phyloP scores from a whole-genome alignment of 23 red algal species.

The Pyropia haitanensis region DNA sequence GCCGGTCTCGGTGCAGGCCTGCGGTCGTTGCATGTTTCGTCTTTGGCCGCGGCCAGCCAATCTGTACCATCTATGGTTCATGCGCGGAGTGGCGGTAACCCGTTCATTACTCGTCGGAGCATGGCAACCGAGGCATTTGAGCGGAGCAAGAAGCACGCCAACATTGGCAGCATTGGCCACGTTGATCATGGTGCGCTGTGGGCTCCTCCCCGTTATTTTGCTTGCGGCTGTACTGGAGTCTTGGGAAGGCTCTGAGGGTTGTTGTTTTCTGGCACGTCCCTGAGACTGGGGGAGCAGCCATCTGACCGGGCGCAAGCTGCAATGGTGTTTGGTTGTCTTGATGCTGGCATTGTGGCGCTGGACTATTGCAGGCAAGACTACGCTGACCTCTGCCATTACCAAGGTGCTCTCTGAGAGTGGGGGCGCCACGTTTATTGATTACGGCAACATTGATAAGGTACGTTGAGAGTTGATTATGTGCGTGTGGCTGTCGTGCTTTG shows the following conservation, averaged over 20 bases:
- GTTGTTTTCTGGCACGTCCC: background rate
- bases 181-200: constrained; percentile 88
- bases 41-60: too few species aligned
- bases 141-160: constrained; percentile 83
- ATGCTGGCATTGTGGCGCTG: background rate
- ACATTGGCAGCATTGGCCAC: constrained; percentile 92
- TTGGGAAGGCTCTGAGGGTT: background rate
- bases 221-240: background rate
- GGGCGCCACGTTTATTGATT: constrained; percentile 82
- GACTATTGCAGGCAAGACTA: constrained; percentile 37
- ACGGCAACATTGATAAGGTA: constrained; percentile 91
- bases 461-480: too few species aligned
- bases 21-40: too few species aligned
- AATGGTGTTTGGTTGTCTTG: background rate
- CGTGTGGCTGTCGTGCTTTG: background rate
- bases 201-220: background rate
- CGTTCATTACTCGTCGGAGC: constrained; percentile 2
- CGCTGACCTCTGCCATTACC: constrained; percentile 93
- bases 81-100: background rate
- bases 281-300: background rate
- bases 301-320: background rate
- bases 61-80: too few species aligned
- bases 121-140: constrained; percentile 34
- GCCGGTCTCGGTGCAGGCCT: too few species aligned
- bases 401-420: constrained; percentile 87